Evolutionary conservation across 2,329 filamentous ascomycete genomes (phyloP).

Genomic region (Myriosclerotinia curreyana): DNA sequence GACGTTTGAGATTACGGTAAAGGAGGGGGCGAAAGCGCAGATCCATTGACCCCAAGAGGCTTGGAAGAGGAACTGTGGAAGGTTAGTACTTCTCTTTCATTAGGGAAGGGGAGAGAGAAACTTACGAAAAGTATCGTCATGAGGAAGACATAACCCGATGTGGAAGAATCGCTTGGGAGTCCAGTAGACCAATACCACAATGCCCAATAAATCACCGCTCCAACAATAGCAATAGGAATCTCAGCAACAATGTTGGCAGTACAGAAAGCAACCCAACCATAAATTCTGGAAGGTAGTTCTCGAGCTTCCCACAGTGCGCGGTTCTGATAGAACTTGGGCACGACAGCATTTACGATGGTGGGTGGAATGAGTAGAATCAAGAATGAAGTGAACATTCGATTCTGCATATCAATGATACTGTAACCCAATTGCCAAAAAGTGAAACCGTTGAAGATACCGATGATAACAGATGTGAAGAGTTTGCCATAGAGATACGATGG

Average conservation of each 20-base stretch:
- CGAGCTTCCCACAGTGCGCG: slow-evolving; percentile 70
- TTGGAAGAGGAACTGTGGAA: slow-evolving; percentile 18
- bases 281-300: slow-evolving; percentile 71
- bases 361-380: slow-evolving; percentile 61
- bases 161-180: slow-evolving; percentile 60
- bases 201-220: slow-evolving; percentile 65
- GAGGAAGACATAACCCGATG: slow-evolving; percentile 72
- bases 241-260: slow-evolving; percentile 71
- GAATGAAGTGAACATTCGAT: slow-evolving; percentile 73
- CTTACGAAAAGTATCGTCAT: slow-evolving; percentile 68
- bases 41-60: slow-evolving; percentile 77
- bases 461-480: slow-evolving; percentile 66
- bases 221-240: slow-evolving; percentile 66
- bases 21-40: slow-evolving; percentile 71
- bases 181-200: slow-evolving; percentile 77
- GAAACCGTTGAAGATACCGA: slow-evolving; percentile 77
- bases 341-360: slow-evolving; percentile 67
- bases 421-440: slow-evolving; percentile 70
- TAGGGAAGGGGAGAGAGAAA: neutral
- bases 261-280: slow-evolving; percentile 73
- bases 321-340: slow-evolving; percentile 76
- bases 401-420: slow-evolving; percentile 66
- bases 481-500: slow-evolving; percentile 75
- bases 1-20: slow-evolving; percentile 71
- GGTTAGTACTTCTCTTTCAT: neutral